Percentiles rank a stretch among this genome's conserved stretches.
phyloP scores from a whole-genome alignment of 129 eudicot genomes.

The Pittosporum tobira region DNA sequence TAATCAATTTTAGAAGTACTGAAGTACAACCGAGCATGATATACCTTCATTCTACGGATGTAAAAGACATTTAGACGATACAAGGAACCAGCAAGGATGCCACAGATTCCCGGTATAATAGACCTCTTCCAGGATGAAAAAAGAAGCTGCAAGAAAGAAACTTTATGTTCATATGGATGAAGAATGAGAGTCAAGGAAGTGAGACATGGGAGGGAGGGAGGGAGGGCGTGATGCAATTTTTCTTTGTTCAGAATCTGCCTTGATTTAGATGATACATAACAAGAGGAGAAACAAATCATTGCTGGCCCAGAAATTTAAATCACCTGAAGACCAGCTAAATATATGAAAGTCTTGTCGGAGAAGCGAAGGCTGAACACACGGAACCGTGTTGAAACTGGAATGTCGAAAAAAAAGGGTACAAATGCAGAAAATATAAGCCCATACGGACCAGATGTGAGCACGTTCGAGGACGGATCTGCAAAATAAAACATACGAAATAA shows the following conservation, averaged over 20 bases:
- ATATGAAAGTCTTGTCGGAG: constrained; percentile 87
- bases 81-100: constrained; percentile 79
- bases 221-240: too few relatives aligned
- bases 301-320: background rate
- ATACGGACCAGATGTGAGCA: constrained; percentile 85
- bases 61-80: constrained; percentile 67
- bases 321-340: constrained; percentile 99
- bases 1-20: background rate
- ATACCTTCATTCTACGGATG: constrained; percentile 78
- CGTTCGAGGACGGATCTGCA: constrained; percentile 75
- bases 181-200: background rate
- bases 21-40: background rate
- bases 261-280: background rate
- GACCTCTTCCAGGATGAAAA: constrained; percentile 95
- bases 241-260: background rate
- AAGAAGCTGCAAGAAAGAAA: constrained; percentile 62
- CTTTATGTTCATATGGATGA: constrained; percentile 7
- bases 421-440: constrained; percentile 87
- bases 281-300: background rate
- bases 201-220: background rate
- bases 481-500: constrained; percentile 5
- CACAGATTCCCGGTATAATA: constrained; percentile 82
- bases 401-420: constrained; percentile 84
- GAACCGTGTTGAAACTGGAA: constrained; percentile 87
- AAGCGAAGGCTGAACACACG: constrained; percentile 67